Conservation (phyloP, 2,329 filamentous ascomycete species). For the Colletotrichum zoysiae region DNA sequence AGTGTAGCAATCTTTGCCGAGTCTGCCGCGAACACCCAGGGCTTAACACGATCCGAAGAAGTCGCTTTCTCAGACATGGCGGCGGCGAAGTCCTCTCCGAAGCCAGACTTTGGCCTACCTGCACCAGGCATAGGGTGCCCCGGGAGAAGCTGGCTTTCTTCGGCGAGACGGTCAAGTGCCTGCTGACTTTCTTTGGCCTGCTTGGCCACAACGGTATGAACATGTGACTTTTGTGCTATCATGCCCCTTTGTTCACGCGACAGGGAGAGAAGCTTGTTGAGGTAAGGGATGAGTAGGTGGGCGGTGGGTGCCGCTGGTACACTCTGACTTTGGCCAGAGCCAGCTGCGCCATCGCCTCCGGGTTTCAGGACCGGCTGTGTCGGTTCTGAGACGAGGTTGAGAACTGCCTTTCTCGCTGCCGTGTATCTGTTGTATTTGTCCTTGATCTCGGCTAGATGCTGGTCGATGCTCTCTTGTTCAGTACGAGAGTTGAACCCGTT, state of each 20-base stretch:
- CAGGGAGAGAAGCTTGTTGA: slow-evolving; percentile 65
- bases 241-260: slow-evolving; percentile 68
- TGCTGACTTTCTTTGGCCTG: slow-evolving; percentile 65
- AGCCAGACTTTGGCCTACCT: slow-evolving; percentile 53
- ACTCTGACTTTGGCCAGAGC: slow-evolving; percentile 37
- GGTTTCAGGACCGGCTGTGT: slow-evolving; percentile 47
- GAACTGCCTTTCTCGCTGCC: slow-evolving; percentile 60
- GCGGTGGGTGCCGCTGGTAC: slow-evolving; percentile 46
- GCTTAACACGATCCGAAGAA: slow-evolving; percentile 60
- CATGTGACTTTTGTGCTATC: slow-evolving; percentile 70
- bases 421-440: slow-evolving; percentile 68
- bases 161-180: slow-evolving; percentile 65
- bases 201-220: slow-evolving; percentile 63
- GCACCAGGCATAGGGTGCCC: slow-evolving; percentile 60
- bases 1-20: slow-evolving; percentile 70
- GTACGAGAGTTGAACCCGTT: slow-evolving; percentile 41
- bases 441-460: slow-evolving; percentile 61
- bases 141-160: slow-evolving; percentile 73
- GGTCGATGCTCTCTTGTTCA: slow-evolving; percentile 50
- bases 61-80: slow-evolving; percentile 54
- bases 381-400: slow-evolving; percentile 55
- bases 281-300: slow-evolving; percentile 68
- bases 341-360: slow-evolving; percentile 12
- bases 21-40: slow-evolving; percentile 72
- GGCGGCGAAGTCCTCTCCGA: slow-evolving; percentile 58